These are phyloP conservation scores for Trichosporon ovoides DNA, from an alignment of 1,284 basidiomycete genomes.

Conservation along the genomic window DNA sequence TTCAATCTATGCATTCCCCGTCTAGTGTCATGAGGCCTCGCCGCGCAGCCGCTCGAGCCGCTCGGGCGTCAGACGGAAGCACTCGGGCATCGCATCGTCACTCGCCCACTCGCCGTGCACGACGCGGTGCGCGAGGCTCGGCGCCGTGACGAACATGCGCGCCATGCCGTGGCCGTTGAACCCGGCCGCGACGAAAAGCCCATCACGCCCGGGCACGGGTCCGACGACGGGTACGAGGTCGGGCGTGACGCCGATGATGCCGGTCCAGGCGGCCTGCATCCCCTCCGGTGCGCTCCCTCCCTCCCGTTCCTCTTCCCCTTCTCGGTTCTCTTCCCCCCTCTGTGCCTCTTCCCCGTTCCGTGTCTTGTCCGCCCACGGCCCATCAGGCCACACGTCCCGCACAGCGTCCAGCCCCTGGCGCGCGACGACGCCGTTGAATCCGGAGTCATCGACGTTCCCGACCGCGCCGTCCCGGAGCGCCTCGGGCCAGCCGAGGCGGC, in stretches of 20 bases:
- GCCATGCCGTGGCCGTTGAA: conserved; percentile 46
- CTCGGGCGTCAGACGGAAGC: conserved; percentile 31
- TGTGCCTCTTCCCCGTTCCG: too few species aligned
- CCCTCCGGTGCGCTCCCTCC: conserved; percentile 23
- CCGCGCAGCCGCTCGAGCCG: conserved; percentile 23
- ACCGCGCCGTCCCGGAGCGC: neutral
- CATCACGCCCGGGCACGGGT: conserved; percentile 27
- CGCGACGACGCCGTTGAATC: conserved; percentile 17
- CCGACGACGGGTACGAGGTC: conserved; percentile 41
- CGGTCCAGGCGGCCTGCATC: conserved; percentile 39
- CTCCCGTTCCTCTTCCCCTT: too few species aligned
- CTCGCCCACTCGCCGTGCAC: conserved; percentile 31
- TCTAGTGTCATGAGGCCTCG: neutral
- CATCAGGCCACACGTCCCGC: conserved; percentile 19
- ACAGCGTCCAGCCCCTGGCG: conserved; percentile 18
- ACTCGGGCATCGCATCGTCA: conserved; percentile 30
- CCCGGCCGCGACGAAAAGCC: conserved; percentile 38
- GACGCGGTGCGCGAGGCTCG: conserved; percentile 32
- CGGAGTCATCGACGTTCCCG: conserved; percentile 27
- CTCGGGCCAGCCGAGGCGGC: conserved; percentile 18
- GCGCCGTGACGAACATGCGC: conserved; percentile 43
- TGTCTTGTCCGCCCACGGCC: too few species aligned
- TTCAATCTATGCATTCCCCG: neutral
- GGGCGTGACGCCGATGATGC: conserved; percentile 39
- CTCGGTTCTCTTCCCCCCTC: too few species aligned